Evolutionary conservation across 768 basidiomycete genomes (phyloP), one percentile per base, ranked within the genome.

Genomic region (Chalciporus pseudorubinellus): DNA sequence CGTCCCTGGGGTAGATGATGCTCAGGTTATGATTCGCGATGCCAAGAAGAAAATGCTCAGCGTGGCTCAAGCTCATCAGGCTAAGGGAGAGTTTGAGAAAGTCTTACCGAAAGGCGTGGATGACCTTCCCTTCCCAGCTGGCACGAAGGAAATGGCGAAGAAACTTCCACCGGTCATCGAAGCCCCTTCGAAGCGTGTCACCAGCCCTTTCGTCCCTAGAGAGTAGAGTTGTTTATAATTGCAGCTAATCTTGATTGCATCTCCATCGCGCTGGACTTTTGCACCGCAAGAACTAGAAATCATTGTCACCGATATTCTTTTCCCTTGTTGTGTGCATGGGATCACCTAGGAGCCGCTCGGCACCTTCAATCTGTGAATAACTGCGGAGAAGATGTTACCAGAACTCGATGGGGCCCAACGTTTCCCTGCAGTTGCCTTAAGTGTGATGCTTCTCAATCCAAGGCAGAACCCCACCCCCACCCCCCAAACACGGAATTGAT

Each of bases 111-210:
- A 84, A 62, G 88, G 91, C 39, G 83, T 99, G 14, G 81, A 82
- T 52, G 83, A 84, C 56, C 72, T 99, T 50, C 95, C 95, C 10
- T 94, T 95, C 78, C 95, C 95, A 2, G 93, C 91, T 26, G 95
- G 91, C 21, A 94, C 89, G 6, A 76, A 72, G 44, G 83, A 90
- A 65, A 72, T 90, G 70, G 92, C 88, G 16, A 81, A 75, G 69
- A 67, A 53, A 28, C 75, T 89, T 16, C 87, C 87, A 11, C 73
- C 76, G 29, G 72, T 89, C 46, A 77, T 93, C 18, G 83, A 82
- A 44, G 82, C 89, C 1, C 87, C 88, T 46, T 76, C 86, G 3
- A 82, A 83, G 55, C 84, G 87, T 52, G 78, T 79, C 48, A 88
- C 83, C 60, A 88, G 82, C 59, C 90, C 89, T n/a, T 91, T 92